A percentile compares a stretch with the other conserved stretches of the same genome.
Conservation (phyloP, 345 rosid species). For the Zanthoxylum bungeanum region DNA sequence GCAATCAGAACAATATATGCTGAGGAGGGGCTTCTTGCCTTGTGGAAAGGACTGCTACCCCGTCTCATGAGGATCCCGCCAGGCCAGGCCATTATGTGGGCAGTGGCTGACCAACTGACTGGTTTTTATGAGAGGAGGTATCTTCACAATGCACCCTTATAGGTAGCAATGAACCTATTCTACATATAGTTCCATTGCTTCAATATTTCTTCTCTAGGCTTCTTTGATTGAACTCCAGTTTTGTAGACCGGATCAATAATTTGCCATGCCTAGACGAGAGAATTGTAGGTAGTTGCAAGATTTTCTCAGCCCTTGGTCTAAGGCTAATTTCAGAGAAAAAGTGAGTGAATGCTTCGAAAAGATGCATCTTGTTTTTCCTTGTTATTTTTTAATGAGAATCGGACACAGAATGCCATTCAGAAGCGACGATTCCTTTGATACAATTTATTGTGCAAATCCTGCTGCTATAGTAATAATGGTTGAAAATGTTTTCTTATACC, state of each 20-base stretch:
- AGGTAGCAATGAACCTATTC: conserved; percentile 27
- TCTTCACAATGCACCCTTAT: conserved; percentile 41
- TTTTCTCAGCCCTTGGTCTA: background rate
- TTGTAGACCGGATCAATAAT: background rate
- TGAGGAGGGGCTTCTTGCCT: conserved; percentile 74
- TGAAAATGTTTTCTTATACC: no score
- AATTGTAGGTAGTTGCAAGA: background rate
- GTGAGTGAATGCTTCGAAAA: no score
- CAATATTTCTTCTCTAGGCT: background rate
- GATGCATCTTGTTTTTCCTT: background rate
- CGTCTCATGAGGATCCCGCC: conserved; percentile 98
- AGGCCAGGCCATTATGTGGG: conserved; percentile 99
- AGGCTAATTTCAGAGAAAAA: no score
- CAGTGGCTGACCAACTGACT: conserved; percentile 88
- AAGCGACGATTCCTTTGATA: no score
- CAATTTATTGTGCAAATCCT: no score
- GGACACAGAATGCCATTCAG: no score
- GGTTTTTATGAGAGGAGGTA: conserved; percentile 77
- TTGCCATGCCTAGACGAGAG: no score
- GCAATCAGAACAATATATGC: conserved; percentile 77
- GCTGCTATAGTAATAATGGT: no score
- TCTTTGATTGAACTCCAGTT: background rate
- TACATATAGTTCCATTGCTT: no score
- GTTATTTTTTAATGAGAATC: background rate
- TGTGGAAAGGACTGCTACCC: conserved; percentile 95